phyloP scores from a whole-genome alignment of 768 basidiomycete genomes.

The Collybiopsis confluens region DNA sequence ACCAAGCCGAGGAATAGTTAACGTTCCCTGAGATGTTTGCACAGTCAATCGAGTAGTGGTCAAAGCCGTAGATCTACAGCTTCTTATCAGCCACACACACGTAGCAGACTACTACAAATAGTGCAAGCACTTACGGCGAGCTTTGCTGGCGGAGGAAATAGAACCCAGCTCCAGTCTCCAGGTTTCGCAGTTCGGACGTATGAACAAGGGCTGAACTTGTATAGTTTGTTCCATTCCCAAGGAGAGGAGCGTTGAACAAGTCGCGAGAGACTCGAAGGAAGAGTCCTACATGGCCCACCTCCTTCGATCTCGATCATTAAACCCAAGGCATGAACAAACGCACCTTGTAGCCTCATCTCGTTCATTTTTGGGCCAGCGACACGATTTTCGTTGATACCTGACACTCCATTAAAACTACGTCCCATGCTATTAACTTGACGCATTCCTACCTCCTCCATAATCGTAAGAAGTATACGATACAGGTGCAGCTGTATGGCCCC shows the following conservation, averaged over 20 bases:
- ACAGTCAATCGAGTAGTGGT: slow-evolving; percentile 39
- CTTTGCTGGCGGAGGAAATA: slow-evolving; percentile 45
- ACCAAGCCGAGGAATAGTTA: slow-evolving; percentile 30
- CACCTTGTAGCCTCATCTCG: slow-evolving; percentile 50
- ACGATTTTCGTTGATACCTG: slow-evolving; percentile 50
- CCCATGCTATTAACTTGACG: no score
- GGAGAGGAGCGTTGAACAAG: slow-evolving; percentile 36
- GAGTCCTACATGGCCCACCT: slow-evolving; percentile 28
- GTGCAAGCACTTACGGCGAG: slow-evolving; percentile 33
- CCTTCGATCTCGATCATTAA: neutral
- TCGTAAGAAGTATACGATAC: slow-evolving; percentile 61
- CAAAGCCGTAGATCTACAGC: slow-evolving; percentile 36
- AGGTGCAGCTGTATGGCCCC: slow-evolving; percentile 55
- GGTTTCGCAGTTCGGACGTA: slow-evolving; percentile 44
- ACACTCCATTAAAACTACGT: neutral
- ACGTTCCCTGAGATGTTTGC: slow-evolving; percentile 34
- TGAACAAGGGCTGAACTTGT: slow-evolving; percentile 40
- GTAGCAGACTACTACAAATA: neutral
- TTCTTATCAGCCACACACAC: neutral
- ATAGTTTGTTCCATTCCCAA: slow-evolving; percentile 47
- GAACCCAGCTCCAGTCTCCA: slow-evolving; percentile 38
- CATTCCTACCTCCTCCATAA: slow-evolving; percentile 43
- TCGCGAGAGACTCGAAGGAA: slow-evolving; percentile 51
- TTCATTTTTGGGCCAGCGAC: slow-evolving; percentile 47
- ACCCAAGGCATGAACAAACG: neutral